Evolutionary conservation across 2,329 filamentous ascomycete species (phyloP).

Genomic region (Parafenestella ontariensis): DNA sequence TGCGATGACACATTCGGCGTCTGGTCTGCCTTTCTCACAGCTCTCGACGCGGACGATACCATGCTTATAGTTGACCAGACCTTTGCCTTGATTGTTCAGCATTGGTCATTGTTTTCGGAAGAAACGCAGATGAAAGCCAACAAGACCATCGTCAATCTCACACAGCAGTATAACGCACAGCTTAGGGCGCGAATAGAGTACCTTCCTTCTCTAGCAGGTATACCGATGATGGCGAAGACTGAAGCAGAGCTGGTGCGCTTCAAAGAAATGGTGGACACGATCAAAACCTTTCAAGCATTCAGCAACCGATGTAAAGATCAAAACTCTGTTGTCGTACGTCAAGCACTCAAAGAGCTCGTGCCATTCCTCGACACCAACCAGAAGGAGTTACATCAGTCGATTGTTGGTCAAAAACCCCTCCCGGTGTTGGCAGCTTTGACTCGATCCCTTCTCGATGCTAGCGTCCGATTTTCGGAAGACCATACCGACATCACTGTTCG

Average conservation of each 20-base stretch:
- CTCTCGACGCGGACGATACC: constrained; percentile 76
- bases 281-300: constrained; percentile 74
- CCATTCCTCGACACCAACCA: constrained; percentile 77
- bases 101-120: constrained; percentile 75
- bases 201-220: constrained; percentile 77
- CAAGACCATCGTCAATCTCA: constrained; percentile 68
- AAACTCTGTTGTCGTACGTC: constrained; percentile 82
- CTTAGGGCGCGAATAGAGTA: constrained; percentile 73
- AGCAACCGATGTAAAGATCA: constrained; percentile 79
- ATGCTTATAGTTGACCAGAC: constrained; percentile 84
- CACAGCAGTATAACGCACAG: constrained; percentile 67
- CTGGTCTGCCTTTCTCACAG: constrained; percentile 80
- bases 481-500: constrained; percentile 72
- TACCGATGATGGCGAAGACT: constrained; percentile 72
- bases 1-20: constrained; percentile 80
- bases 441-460: constrained; percentile 83
- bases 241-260: constrained; percentile 70
- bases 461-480: constrained; percentile 76
- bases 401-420: constrained; percentile 84
- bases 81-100: constrained; percentile 82
- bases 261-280: constrained; percentile 69
- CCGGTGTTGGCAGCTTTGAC: constrained; percentile 73
- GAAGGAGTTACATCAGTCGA: constrained; percentile 77
- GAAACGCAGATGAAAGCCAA: constrained; percentile 66
- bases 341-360: constrained; percentile 79